Evolutionary conservation across 306 rosid species (phyloP).

Genomic region (Benincasa hispida): DNA sequence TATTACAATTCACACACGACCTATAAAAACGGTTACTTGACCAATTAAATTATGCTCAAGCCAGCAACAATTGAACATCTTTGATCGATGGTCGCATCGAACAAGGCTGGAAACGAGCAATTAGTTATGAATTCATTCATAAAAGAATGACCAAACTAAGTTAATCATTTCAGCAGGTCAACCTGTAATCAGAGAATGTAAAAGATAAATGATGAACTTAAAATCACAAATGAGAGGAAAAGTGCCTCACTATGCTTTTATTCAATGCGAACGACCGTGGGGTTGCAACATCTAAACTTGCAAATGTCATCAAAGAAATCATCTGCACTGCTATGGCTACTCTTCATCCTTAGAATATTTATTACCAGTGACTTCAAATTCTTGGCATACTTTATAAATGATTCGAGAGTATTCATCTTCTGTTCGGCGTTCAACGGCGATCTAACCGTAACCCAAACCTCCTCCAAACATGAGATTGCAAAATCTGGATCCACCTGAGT

Average conservation of each 20-base stretch:
- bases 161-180: not conserved
- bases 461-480: constrained; percentile 72
- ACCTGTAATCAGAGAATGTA: not conserved
- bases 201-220: not conserved
- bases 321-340: constrained; percentile 74
- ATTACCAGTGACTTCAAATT: constrained; percentile 57
- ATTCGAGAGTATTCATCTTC: constrained; percentile 82
- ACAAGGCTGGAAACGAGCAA: not conserved
- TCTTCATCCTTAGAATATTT: constrained; percentile 89
- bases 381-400: constrained; percentile 60
- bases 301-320: constrained; percentile 90
- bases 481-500: constrained; percentile 67
- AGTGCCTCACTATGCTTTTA: constrained; percentile 16
- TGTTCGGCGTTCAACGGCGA: constrained; percentile 94
- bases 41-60: not conserved
- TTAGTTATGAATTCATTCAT: not conserved
- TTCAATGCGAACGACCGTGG: constrained; percentile 56
- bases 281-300: constrained; percentile 55
- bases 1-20: not conserved
- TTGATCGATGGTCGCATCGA: not conserved
- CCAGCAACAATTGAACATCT: not conserved
- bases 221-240: not conserved
- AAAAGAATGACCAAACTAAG: constrained; percentile 2
- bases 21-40: not conserved
- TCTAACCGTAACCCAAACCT: constrained; percentile 62